Base-by-base conservation (phyloP, 2,329 filamentous ascomycete genomes). In the Colletotrichum destructivum region DNA sequence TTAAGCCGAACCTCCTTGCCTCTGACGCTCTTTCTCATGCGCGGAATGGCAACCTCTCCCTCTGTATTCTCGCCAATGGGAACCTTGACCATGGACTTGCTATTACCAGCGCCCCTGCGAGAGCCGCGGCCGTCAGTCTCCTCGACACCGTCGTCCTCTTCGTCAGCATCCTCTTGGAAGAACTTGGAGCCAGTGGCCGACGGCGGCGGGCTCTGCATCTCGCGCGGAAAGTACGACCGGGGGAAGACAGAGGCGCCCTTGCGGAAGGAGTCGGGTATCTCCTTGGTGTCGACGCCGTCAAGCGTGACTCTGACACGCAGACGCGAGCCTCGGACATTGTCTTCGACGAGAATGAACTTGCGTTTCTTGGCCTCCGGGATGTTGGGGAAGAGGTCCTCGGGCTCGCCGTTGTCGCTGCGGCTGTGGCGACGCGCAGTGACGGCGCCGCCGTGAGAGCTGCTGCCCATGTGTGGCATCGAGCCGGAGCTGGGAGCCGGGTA, bases 331-430 rank as follows among this genome's bases (percentile, higher is more conserved):
- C 94, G 92, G 73, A 95, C 93, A 63, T 90, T 91, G 81, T 98
- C 96, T 75, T 98, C 95, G 38, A 98, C 95, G 12, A 98, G 89
- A 76, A 98, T 98, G 82, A 98, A 98, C 82, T 98, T 98, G 79
- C 96, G 93, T 78, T 94, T 94, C 84, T 97, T 98, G 63, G 92
- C 91, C 78, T 96, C 94, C 1, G 95, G 95, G 63, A 98, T 89
- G 75, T 96, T 93, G 60, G 94, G 94, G 81, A 98, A 98, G 55
- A 98, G 89, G 60, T 91, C 90, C 18, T 91, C 88, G 63, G 92
- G 84, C 73, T 89, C 88, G 77, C 91, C 86, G 73, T 87, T 85
- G 71, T 88, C 86, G 75, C 88, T 82, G 60, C 78, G 79, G 73
- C 78, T 79, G 67, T 81, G 78, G 75, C 77, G 81, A 66, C 79